phyloP scores from a whole-genome alignment of 106 monocot species.

The Dendrobium officinale region DNA sequence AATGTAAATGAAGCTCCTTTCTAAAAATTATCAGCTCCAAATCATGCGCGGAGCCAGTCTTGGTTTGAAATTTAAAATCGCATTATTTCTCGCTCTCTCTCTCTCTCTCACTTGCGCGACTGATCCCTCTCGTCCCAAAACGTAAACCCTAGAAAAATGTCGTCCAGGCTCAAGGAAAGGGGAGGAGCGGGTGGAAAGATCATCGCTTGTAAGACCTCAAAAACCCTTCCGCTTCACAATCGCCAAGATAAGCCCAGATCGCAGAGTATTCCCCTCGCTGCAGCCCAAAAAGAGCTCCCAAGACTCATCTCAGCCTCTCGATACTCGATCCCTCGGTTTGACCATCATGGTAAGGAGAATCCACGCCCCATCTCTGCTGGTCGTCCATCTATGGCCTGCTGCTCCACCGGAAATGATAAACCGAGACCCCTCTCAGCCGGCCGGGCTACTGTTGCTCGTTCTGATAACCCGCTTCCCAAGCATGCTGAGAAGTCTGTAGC shows the following conservation, averaged over 20 bases:
- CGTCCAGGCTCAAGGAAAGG: constrained; percentile 60
- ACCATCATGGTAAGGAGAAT: constrained; percentile 25
- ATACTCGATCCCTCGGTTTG: neutral
- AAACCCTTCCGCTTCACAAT: constrained; percentile 7
- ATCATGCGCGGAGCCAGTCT: too few relatives aligned
- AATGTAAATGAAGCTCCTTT: too few relatives aligned
- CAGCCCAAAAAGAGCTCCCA: neutral
- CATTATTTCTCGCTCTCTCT: neutral
- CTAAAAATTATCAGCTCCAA: too few relatives aligned
- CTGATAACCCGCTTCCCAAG: constrained; percentile 11
- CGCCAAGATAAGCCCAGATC: constrained; percentile 8
- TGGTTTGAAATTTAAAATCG: constrained; percentile 2
- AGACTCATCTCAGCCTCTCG: neutral
- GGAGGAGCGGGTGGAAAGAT: constrained; percentile 59
- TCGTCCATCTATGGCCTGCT: neutral
- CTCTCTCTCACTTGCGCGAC: neutral
- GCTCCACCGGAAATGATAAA: constrained; percentile 25
- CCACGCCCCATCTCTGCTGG: neutral
- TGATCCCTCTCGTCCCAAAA: neutral
- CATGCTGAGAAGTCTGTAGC: constrained; percentile 20
- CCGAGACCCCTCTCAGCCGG: constrained; percentile 22
- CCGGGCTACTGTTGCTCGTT: constrained; percentile 21
- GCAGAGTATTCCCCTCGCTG: constrained; percentile 18
- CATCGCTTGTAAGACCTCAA: constrained; percentile 39
- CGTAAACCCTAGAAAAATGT: constrained; percentile 27